Evolutionary conservation across 306 rosid species (phyloP), one percentile per base, ranked within the genome.

Genomic region (Betula pendula): DNA sequence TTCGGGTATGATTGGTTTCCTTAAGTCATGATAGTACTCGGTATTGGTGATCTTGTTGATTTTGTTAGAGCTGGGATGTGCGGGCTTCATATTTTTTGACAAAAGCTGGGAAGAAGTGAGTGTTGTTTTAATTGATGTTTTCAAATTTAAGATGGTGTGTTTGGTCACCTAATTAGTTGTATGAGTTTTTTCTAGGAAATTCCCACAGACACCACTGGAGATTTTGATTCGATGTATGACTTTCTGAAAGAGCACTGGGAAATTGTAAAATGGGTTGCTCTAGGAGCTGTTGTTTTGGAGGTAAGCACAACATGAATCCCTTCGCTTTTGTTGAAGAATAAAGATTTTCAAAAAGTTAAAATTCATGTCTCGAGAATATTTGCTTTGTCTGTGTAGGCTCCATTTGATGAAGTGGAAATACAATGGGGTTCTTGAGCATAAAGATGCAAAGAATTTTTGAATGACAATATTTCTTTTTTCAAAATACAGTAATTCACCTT

Each of bases 81-180:
- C 91, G 17, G 97, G 92, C 71, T 94, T 91, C 81, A 83, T 94
- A 66, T 91, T 84, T 85, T 94, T 94, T 80, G 97, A 94, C 83
- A 94, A 90, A 87, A 83, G 86, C 84, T 91, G 98, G 97, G 80
- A 90, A 84, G 80, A 80, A 31, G 98, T 91, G 83, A 86, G 97
- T 84, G 70, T 13, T 78, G 9, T 0, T 42, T 68, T 48, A 53
- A n/a, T 62, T 66, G 69, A 73, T 78, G 55, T 53, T 76, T 53
- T 68, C 56, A 86, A 81, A 81, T 83, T 60, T 29, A 72, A 75
- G 67, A 20, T 74, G 68, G 55, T 74, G 63, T 73, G 22, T 50
- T 77, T 76, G 70, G 71, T 49, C 53, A 62, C 83, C 85, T 85
- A 62, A 88, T 72, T 68, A 50, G 49, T 58, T 9, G 38, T 51